phyloP scores from a whole-genome alignment of 2,329 filamentous ascomycete species.

The Camptophora hylomeconis region DNA sequence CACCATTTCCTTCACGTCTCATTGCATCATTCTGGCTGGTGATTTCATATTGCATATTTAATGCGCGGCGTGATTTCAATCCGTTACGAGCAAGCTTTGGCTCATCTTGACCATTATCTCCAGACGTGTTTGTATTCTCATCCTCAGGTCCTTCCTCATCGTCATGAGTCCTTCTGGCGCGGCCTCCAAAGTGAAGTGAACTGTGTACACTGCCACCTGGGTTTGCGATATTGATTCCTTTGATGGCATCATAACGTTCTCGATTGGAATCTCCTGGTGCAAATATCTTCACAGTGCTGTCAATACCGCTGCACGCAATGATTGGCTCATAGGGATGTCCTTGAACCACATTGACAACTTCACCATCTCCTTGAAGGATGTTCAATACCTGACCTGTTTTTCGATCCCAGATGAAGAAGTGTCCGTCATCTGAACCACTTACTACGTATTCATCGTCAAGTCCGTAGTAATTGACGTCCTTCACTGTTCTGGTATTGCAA shows the following conservation, averaged over 20 bases:
- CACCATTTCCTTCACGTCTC: conserved; percentile 43
- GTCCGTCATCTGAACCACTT: conserved; percentile 52
- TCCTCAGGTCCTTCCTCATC: conserved; percentile 6
- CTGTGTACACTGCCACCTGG: conserved; percentile 27
- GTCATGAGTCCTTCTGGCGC: conserved; percentile 11
- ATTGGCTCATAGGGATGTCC: conserved; percentile 56
- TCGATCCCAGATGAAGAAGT: conserved; percentile 57
- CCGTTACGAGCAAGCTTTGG: conserved; percentile 30
- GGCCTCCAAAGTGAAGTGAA: conserved; percentile 18
- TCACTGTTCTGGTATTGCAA: conserved; percentile 55
- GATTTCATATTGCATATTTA: conserved; percentile 49
- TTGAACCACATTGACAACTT: conserved; percentile 58
- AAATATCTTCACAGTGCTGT: conserved; percentile 57
- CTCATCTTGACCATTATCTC: conserved; percentile 9
- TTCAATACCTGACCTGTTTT: conserved; percentile 49
- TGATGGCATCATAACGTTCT: conserved; percentile 43
- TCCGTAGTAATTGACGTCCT: conserved; percentile 57
- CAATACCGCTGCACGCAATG: conserved; percentile 53
- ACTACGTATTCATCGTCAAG: conserved; percentile 56
- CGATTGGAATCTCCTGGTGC: conserved; percentile 39
- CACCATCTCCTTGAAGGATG: conserved; percentile 52
- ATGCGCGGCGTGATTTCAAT: conserved; percentile 42
- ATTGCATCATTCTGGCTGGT: conserved; percentile 49
- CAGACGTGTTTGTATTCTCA: conserved; percentile 11
- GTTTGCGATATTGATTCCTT: conserved; percentile 45